Evolutionary conservation across 192 early-diverging fungal species (phyloP).

Genomic region (Mortierella antarctica): DNA sequence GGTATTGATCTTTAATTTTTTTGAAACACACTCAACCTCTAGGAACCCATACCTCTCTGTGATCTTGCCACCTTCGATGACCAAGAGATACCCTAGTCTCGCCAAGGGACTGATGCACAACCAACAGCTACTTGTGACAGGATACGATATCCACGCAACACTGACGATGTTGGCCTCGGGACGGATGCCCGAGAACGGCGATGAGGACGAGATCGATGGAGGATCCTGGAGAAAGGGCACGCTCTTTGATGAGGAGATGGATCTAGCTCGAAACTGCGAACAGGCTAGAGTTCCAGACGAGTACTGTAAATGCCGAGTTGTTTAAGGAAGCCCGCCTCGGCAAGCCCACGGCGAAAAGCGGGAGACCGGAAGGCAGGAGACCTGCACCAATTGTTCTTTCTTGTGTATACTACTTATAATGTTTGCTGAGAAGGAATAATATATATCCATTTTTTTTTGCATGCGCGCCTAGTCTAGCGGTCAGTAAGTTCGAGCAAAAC

Average conservation of each 20-base stretch:
- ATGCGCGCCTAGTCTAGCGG: too few species aligned
- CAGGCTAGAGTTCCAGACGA: conserved; percentile 31
- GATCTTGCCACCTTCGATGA: conserved; percentile 45
- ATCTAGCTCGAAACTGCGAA: conserved; percentile 26
- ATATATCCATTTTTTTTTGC: not conserved
- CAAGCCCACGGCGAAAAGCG: not conserved
- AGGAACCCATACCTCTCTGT: conserved; percentile 55
- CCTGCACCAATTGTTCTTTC: not conserved
- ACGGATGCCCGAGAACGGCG: conserved; percentile 9
- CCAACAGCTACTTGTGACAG: conserved; percentile 48
- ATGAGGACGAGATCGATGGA: conserved; percentile 30
- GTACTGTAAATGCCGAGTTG: conserved; percentile 27
- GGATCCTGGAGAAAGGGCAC: conserved; percentile 26
- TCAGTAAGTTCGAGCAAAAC: too few species aligned
- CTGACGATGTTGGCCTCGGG: conserved; percentile 48
- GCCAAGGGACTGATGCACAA: conserved; percentile 44
- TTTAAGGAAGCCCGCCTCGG: not conserved
- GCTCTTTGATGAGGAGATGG: conserved; percentile 41
- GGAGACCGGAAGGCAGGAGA: not conserved
- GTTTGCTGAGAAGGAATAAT: not conserved
- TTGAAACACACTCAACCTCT: not conserved
- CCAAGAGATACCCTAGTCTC: conserved; percentile 28
- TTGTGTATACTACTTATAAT: not conserved
- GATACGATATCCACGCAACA: conserved; percentile 47
- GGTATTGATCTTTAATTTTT: not conserved